Base-by-base conservation (phyloP, 2,329 filamentous ascomycete genomes). In the Aureobasidium musti region DNA sequence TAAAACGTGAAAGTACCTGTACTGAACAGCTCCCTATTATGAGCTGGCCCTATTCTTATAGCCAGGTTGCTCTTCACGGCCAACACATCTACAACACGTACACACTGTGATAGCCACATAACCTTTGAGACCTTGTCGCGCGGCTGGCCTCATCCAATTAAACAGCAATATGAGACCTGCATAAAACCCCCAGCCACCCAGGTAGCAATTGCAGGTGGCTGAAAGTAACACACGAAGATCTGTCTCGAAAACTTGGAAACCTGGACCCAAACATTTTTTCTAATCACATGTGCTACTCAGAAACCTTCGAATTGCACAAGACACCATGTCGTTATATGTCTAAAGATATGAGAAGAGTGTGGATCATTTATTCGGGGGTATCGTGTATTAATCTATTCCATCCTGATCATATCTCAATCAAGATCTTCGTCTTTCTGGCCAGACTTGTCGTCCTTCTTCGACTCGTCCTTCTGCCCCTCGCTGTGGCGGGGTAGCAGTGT, bases 401-500 rank as follows among this genome's bases (percentile, higher is more conserved):
- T 49, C n/a, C 41, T 49, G 41, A 37, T 49, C 57, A 30, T 37
- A 11, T 45, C 56, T 61, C 49, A 61, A 30, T 61, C 57, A 8
- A 63, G 21, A 41, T 66, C 64, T 14, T 60, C 54, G 45, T 60
- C 41, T 33, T 60, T 50, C 45, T 41, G 30, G 17, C 26, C 41
- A 53, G 64, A n/a, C 26, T 43, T 60, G 28, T 30, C 53, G 21
- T 41, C 35, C 19, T 64, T 68, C 23, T 65, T 67, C 5, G 54
- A 19, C 23, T 59, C 54, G 21, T 59, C 54, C 21, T 59, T 65
- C 17, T 68, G 47, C 17, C 70, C 65, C n/a, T 88, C 79, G 68
- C 89, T 83, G 54, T 91, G 87, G 65, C 86, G 87, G 10, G 89
- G 84, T 68, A 95, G 83, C 4, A 97, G 81, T 21, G 88, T 89